Conservation (phyloP, 164 flowering plant genomes). For the Tetrastigma voinierianum region DNA sequence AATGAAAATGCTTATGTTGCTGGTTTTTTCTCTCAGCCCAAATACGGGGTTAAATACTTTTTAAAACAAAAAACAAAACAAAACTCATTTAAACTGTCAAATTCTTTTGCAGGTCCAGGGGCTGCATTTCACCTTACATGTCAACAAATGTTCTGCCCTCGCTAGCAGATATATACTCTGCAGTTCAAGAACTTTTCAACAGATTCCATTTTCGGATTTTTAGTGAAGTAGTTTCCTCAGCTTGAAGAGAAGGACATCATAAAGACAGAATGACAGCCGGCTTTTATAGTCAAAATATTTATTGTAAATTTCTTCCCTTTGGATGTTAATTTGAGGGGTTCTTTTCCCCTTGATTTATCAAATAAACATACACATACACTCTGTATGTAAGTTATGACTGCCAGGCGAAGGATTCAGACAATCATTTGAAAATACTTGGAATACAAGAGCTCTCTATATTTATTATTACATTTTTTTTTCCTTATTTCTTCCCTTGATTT, state of each 20-base stretch:
- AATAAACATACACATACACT: too few species aligned
- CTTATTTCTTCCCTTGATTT: too few species aligned
- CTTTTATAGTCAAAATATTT: not conserved
- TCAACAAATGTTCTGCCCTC: constrained; percentile 49
- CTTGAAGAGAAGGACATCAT: not conserved
- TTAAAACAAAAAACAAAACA: too few species aligned
- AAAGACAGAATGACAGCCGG: not conserved
- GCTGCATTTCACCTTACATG: constrained; percentile 73
- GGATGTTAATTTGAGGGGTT: not conserved
- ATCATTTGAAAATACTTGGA: too few species aligned
- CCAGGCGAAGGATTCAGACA: too few species aligned
- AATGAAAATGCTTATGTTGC: too few species aligned
- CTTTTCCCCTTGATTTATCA: too few species aligned
- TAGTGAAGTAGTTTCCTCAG: not conserved
- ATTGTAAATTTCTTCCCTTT: not conserved
- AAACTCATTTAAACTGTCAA: not conserved
- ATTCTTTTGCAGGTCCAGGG: constrained; percentile 49
- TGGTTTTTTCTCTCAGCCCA: too few species aligned
- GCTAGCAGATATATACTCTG: constrained; percentile 21
- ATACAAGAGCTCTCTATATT: too few species aligned
- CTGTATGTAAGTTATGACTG: too few species aligned
- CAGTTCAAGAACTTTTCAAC: not conserved
- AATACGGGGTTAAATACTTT: too few species aligned
- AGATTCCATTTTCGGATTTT: not conserved
- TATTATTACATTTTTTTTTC: too few species aligned